Evolutionary conservation across 2,329 filamentous ascomycete species (phyloP), one percentile per base, ranked within the genome.

Genomic region (Phialemonium atrogriseum): DNA sequence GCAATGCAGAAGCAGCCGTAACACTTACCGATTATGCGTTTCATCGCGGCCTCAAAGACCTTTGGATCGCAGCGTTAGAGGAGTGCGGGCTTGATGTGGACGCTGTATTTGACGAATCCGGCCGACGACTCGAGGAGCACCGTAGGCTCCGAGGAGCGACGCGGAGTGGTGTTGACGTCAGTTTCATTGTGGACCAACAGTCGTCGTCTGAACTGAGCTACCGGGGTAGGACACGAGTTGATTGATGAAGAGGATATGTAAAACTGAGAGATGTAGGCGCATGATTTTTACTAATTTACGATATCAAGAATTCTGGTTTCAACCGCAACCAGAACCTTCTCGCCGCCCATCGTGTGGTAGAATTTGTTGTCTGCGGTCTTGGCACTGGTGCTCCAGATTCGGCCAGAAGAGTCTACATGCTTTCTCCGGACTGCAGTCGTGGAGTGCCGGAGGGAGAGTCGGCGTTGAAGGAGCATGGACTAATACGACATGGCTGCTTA

Each of bases 81-180:
- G 19, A n/a, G 3, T 27, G 25, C 10, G 25, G 25, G 4, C 19
- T 27, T n/a, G 25, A 27, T n/a, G n/a, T 18, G 10, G 25, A 10
- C 15, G 25, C 17, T n/a, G 25, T 27, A 9, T 11, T 7, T 17
- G 15, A 18, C 12, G 25, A 27, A n/a, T 18, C 25, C 9, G 25
- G 5, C 3, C 25, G 25, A 27, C 15, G 10, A 17, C 14, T 27
- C 5, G 5, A 9, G 15, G 25, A 15, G 10, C 7, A 17, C 15
- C n/a, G 13, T 10, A 27, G 18, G 14, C 25, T 27, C 5, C 25
- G 19, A 10, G 15, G 25, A 7, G 25, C 25, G 4, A 18, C n/a
- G 15, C 25, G 25, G 15, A 27, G 25, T 8, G 25, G 25, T 18
- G 25, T 27, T n/a, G 25, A 18, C n/a, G 25, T 18, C 15, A 27